A percentile compares a stretch with the other conserved stretches of the same genome.
Conservation (phyloP, 2,329 filamentous ascomycete species). For the Fusarium nodosum region DNA sequence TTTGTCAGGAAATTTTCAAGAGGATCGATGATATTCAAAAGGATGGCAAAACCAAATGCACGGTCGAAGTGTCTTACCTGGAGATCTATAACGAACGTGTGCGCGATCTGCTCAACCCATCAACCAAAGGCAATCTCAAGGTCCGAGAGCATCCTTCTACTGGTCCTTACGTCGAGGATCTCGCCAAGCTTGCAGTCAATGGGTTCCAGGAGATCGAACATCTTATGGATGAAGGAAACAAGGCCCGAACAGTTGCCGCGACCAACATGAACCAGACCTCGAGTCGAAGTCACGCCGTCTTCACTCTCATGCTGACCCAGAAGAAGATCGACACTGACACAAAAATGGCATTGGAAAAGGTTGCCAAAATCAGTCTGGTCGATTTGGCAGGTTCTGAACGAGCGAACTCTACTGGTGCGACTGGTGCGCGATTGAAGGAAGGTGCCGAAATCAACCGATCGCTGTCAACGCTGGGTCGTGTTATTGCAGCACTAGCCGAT, state of each 20-base stretch:
- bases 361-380: constrained; percentile 96
- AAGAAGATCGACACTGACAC: constrained; percentile 92
- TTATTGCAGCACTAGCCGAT: constrained; percentile 95
- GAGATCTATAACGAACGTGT: constrained; percentile 99
- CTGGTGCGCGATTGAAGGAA: constrained; percentile 93
- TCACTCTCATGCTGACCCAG: constrained; percentile 94
- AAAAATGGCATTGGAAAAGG: constrained; percentile 97
- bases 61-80: constrained; percentile 97
- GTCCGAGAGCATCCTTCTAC: constrained; percentile 98
- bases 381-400: constrained; percentile 98
- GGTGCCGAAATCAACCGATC: constrained; percentile 99
- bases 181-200: constrained; percentile 93
- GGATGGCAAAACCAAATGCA: constrained; percentile 85
- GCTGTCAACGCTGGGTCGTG: constrained; percentile 93
- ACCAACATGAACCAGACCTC: constrained; percentile 99
- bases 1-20: constrained; percentile 98
- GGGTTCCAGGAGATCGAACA: constrained; percentile 97
- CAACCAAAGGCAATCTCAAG: constrained; percentile 95
- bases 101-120: constrained; percentile 92
- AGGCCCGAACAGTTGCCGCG: constrained; percentile 95
- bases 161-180: constrained; percentile 96
- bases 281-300: constrained; percentile 97
- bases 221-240: constrained; percentile 99
- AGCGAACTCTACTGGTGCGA: constrained; percentile 96
- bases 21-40: constrained; percentile 78